Evolutionary conservation across 306 rosid genomes (phyloP).

Genomic region (Begonia peltatifolia): DNA sequence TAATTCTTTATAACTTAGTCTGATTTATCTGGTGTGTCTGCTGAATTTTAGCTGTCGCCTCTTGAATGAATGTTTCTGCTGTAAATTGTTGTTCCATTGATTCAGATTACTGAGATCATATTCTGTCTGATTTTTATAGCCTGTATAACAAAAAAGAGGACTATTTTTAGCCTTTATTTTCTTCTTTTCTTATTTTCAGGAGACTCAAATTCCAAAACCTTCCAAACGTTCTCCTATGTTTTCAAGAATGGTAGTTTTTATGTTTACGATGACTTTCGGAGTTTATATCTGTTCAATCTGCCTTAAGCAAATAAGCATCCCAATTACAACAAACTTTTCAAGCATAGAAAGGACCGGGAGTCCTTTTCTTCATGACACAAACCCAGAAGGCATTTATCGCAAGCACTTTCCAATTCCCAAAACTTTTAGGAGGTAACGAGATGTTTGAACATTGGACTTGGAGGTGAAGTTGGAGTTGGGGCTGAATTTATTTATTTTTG

Average conservation of each 20-base stretch:
- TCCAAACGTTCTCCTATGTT: slow-evolving; percentile 62
- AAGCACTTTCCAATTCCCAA: slow-evolving; percentile 67
- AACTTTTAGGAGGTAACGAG: slow-evolving; percentile 67
- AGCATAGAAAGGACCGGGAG: slow-evolving; percentile 30
- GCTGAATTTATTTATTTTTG: slow-evolving; percentile 1
- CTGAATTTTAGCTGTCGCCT: no score
- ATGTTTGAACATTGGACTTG: slow-evolving; percentile 6
- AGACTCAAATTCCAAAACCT: slow-evolving; percentile 46
- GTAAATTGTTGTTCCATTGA: no score
- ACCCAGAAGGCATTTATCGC: slow-evolving; percentile 21
- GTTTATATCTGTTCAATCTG: slow-evolving; percentile 59
- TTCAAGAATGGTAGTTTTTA: slow-evolving; percentile 40
- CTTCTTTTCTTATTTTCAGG: slow-evolving; percentile 32
- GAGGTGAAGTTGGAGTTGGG: neutral
- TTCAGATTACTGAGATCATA: no score
- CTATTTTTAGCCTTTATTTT: neutral
- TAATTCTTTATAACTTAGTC: no score
- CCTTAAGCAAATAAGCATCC: slow-evolving; percentile 53
- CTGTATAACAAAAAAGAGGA: no score
- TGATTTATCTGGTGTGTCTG: no score
- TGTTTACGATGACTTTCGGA: slow-evolving; percentile 54
- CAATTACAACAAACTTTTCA: slow-evolving; percentile 26
- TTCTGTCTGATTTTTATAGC: no score
- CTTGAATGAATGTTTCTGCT: no score
- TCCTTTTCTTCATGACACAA: slow-evolving; percentile 17